phyloP scores from a whole-genome alignment of 805 yeast species.

The Ogataea angusta region DNA sequence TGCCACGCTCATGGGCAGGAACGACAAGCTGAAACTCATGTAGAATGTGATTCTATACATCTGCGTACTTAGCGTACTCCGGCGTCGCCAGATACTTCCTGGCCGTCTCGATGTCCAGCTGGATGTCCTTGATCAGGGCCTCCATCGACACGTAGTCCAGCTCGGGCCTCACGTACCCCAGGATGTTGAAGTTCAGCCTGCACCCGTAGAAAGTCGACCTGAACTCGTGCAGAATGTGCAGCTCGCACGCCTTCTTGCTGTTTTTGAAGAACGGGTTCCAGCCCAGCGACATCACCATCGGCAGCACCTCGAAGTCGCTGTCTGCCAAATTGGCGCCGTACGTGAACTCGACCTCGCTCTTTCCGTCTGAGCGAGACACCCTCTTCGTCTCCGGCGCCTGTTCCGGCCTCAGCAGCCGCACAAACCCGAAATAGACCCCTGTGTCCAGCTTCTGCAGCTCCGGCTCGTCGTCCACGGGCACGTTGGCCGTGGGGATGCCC shows the following conservation, averaged over 20 bases:
- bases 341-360: conserved; percentile 49
- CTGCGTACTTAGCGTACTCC: conserved; percentile 37
- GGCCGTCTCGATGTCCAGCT: conserved; percentile 74
- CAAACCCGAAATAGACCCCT: conserved; percentile 90
- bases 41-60: conserved; percentile 15
- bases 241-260: conserved; percentile 75
- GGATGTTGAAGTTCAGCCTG: conserved; percentile 56
- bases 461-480: conserved; percentile 53
- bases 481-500: conserved; percentile 95
- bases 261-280: conserved; percentile 92
- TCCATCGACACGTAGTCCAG: conserved; percentile 77
- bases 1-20: conserved; percentile 31
- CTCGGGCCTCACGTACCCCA: conserved; percentile 93
- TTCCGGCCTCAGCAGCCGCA: conserved; percentile 15
- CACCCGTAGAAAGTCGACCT: conserved; percentile 78
- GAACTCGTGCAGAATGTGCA: conserved; percentile 81
- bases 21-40: conserved; percentile 32
- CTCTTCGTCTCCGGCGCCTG: conserved; percentile 19
- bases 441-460: conserved; percentile 44
- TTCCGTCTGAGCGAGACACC: conserved; percentile 34
- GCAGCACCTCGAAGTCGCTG: conserved; percentile 48
- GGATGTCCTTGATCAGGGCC: conserved; percentile 80
- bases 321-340: conserved; percentile 54
- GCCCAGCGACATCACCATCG: conserved; percentile 95
- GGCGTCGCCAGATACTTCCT: conserved; percentile 42